phyloP scores from a whole-genome alignment of 2,329 filamentous ascomycete genomes.

The Colletotrichum sp. region DNA sequence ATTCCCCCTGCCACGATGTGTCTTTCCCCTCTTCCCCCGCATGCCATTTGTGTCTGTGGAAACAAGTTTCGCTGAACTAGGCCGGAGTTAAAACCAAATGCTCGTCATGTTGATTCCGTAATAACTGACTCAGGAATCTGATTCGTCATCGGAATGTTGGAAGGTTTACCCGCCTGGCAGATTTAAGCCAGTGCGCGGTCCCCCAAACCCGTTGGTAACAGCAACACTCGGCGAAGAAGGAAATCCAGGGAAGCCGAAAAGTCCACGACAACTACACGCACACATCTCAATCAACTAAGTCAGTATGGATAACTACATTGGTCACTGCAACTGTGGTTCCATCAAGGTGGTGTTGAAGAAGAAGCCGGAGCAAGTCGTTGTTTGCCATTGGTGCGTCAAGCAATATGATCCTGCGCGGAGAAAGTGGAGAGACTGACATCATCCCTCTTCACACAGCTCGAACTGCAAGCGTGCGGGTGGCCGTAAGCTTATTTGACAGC shows the following conservation, averaged over 20 bases:
- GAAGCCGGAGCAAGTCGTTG: not conserved
- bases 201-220: not conserved
- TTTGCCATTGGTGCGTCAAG: conserved; percentile 5
- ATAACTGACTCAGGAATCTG: not conserved
- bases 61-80: not conserved
- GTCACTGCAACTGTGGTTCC: conserved; percentile 14
- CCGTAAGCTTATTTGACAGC: not conserved
- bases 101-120: not conserved
- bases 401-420: not conserved
- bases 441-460: not conserved
- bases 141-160: not conserved
- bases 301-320: not conserved
- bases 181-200: not conserved
- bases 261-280: not conserved
- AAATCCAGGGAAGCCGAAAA: not conserved
- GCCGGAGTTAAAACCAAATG: not conserved
- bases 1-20: not conserved
- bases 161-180: too few species aligned
- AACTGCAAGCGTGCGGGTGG: conserved; percentile 16
- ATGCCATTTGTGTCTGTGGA: not conserved
- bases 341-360: not conserved
- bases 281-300: not conserved
- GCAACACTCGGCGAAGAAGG: not conserved
- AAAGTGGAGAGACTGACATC: not conserved
- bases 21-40: not conserved